These are phyloP conservation scores for Rhizomucor pusillus DNA, from an alignment of 371 early-diverging fungal species.

Conservation along the genomic window DNA sequence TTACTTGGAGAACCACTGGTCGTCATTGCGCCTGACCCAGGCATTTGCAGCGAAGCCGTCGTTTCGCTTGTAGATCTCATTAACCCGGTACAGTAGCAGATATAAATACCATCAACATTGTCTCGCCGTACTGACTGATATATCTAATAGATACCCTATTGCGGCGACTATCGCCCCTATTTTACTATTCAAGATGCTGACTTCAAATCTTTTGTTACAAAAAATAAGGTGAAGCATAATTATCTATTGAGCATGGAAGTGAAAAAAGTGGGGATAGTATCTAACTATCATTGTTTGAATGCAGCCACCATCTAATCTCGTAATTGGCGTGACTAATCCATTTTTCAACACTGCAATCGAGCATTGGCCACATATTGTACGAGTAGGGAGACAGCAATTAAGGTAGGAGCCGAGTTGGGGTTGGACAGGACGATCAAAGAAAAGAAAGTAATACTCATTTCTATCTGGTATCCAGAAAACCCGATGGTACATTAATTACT, in stretches of 20 bases:
- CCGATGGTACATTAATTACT: conserved; percentile 42
- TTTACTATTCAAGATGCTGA: conserved; percentile 96
- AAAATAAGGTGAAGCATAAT: conserved; percentile 45
- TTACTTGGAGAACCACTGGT: conserved; percentile 90
- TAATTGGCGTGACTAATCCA: conserved; percentile 94
- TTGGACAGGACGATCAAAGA: not conserved
- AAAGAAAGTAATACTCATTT: conserved; percentile 3
- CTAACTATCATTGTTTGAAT: not conserved
- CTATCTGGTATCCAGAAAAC: conserved; percentile 26
- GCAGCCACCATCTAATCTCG: conserved; percentile 76
- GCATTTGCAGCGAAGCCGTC: conserved; percentile 82
- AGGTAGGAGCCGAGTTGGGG: conserved; percentile 34
- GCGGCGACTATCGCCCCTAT: conserved; percentile 95
- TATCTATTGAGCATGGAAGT: not conserved
- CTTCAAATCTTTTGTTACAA: conserved; percentile 71
- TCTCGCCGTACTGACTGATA: not conserved
- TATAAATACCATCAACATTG: not conserved
- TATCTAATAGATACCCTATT: conserved; percentile 74
- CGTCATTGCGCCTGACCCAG: conserved; percentile 87
- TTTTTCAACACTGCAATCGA: conserved; percentile 86
- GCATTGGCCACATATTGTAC: conserved; percentile 91
- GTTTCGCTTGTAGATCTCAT: conserved; percentile 87
- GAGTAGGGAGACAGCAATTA: conserved; percentile 64
- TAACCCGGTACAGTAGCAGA: conserved; percentile 69
- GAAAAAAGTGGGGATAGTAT: too few species aligned